Evolutionary conservation across 164 flowering plant species (phyloP).

Genomic region (Santalum album): DNA sequence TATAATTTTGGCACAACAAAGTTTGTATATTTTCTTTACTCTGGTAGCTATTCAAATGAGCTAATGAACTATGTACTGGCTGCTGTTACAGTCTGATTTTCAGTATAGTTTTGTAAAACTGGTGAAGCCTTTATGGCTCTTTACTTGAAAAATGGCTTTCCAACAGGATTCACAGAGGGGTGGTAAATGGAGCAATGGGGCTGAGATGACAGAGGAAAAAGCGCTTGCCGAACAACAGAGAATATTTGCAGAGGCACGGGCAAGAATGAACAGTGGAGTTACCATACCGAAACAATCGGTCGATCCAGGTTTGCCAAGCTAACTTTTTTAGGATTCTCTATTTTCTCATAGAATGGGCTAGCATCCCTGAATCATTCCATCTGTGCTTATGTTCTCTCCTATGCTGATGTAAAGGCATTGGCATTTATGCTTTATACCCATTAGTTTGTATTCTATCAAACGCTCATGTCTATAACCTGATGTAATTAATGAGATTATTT

Average conservation of each 20-base stretch:
- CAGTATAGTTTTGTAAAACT: too few species aligned
- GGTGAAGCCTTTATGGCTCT: too few species aligned
- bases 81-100: too few species aligned
- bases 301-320: conserved; percentile 45
- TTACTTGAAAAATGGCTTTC: neutral
- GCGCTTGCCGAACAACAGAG: conserved; percentile 94
- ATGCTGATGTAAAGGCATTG: conserved; percentile 17
- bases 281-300: conserved; percentile 51
- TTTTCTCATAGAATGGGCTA: conserved; percentile 19
- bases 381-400: conserved; percentile 5
- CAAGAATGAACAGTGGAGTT: conserved; percentile 83
- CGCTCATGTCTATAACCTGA: conserved; percentile 15
- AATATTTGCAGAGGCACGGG: conserved; percentile 99
- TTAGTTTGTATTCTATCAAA: conserved; percentile 11
- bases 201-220: conserved; percentile 95
- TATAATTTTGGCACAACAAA: too few species aligned
- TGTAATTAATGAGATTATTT: conserved; percentile 24
- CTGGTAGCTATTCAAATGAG: too few species aligned
- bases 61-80: too few species aligned
- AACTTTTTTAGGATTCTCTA: conserved; percentile 14
- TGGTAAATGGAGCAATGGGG: conserved; percentile 62
- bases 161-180: conserved; percentile 67
- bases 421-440: conserved; percentile 12
- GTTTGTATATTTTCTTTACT: too few species aligned
- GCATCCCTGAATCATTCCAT: conserved; percentile 11